Percentiles rank a stretch among this genome's conserved stretches.
phyloP scores from a whole-genome alignment of 1,284 basidiomycete species.

The Tremellales sp. region DNA sequence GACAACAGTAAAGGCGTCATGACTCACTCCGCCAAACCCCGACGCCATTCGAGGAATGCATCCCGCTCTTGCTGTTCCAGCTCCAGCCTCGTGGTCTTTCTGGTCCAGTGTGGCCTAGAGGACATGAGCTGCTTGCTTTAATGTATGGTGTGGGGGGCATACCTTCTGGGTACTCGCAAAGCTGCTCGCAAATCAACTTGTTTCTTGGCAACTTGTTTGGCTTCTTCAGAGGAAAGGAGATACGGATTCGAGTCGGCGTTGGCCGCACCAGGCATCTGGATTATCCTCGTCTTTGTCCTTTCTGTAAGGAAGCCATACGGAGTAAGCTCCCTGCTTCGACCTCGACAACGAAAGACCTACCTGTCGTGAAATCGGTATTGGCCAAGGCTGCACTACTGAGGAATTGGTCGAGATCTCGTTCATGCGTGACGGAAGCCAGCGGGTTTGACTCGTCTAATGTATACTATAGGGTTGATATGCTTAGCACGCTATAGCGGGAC shows the following conservation, averaged over 20 bases:
- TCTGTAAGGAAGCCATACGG: slow-evolving; percentile 56
- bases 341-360: slow-evolving; percentile 51
- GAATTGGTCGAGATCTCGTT: slow-evolving; percentile 93
- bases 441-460: slow-evolving; percentile 70
- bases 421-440: slow-evolving; percentile 91
- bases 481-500: neutral
- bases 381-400: slow-evolving; percentile 91
- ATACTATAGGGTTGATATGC: slow-evolving; percentile 55
- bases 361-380: slow-evolving; percentile 94
- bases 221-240: slow-evolving; percentile 78
- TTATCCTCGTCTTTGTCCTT: slow-evolving; percentile 85
- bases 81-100: slow-evolving; percentile 66
- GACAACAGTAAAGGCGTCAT: slow-evolving; percentile 4
- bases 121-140: no score
- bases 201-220: slow-evolving; percentile 65
- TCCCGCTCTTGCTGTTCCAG: slow-evolving; percentile 83
- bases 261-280: slow-evolving; percentile 60
- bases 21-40: slow-evolving; percentile 79
- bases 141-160: slow-evolving; percentile 22
- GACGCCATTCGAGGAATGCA: slow-evolving; percentile 84
- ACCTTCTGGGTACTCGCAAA: slow-evolving; percentile 69
- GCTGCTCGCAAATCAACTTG: slow-evolving; percentile 69
- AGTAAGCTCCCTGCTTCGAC: slow-evolving; percentile 4
- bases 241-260: slow-evolving; percentile 70
- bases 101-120: slow-evolving; percentile 72